A percentile compares a stretch with the other conserved stretches of the same genome.
Evolutionary conservation across 2,329 filamentous ascomycete species (phyloP).

Genomic region (Lasiodiplodia theobromae): DNA sequence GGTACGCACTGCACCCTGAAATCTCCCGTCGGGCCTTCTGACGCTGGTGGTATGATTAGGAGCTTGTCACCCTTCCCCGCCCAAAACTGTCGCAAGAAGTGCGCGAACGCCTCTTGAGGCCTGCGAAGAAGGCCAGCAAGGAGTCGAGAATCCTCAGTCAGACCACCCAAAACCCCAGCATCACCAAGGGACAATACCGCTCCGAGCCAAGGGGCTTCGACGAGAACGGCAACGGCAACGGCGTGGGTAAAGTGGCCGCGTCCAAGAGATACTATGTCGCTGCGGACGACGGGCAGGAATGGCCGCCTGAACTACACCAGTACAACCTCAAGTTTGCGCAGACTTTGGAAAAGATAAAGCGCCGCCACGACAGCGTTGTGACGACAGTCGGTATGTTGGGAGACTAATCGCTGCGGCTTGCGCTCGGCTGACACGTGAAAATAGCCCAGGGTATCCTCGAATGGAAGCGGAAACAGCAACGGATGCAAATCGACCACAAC

Average conservation of each 20-base stretch:
- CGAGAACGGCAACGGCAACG: slow-evolving; percentile 55
- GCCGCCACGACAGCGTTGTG: slow-evolving; percentile 94
- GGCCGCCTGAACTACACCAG: slow-evolving; percentile 92
- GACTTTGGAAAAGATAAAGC: slow-evolving; percentile 91
- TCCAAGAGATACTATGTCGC: slow-evolving; percentile 85
- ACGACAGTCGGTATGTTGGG: slow-evolving; percentile 74
- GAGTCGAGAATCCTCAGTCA: slow-evolving; percentile 75
- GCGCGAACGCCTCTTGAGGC: slow-evolving; percentile 78
- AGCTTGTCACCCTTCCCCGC: slow-evolving; percentile 86
- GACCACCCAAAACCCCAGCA: slow-evolving; percentile 87
- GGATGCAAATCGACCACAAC: slow-evolving; percentile 97
- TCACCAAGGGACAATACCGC: slow-evolving; percentile 81
- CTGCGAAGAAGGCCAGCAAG: slow-evolving; percentile 65
- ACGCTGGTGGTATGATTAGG: slow-evolving; percentile 58
- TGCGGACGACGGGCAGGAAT: slow-evolving; percentile 85
- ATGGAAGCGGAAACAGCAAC: slow-evolving; percentile 94
- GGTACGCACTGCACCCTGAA: slow-evolving; percentile 63
- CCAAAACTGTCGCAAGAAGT: slow-evolving; percentile 79
- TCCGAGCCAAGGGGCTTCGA: slow-evolving; percentile 53
- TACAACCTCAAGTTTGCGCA: slow-evolving; percentile 93
- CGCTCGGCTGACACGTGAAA: slow-evolving; percentile 13
- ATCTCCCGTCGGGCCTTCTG: slow-evolving; percentile 34
- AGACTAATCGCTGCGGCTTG: not conserved
- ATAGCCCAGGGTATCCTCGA: slow-evolving; percentile 91
- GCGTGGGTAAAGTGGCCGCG: slow-evolving; percentile 55